Evolutionary conservation across 208 protist species (phyloP).

Genomic region (Novymonas esmeraldas): DNA sequence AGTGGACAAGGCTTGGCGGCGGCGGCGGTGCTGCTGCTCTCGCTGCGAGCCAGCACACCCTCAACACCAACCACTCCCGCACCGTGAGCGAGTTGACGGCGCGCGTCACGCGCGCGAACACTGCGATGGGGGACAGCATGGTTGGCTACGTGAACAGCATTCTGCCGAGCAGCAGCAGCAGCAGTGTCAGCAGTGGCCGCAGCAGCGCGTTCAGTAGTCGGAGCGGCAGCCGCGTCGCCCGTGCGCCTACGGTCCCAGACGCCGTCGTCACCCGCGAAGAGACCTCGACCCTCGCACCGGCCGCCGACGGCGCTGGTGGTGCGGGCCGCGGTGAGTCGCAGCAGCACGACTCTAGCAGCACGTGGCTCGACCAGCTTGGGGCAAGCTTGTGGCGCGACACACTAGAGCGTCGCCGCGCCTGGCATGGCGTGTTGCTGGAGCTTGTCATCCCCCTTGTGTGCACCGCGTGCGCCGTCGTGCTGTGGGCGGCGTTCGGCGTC

Average conservation of each 20-base stretch:
- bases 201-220: too few relatives aligned
- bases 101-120: too few relatives aligned
- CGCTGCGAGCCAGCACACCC: too few relatives aligned
- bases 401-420: conserved; percentile 22
- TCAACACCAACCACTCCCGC: too few relatives aligned
- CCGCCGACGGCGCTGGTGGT: neutral
- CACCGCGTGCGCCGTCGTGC: conserved; percentile 21
- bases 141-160: neutral
- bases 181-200: neutral
- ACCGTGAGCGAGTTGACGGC: too few relatives aligned
- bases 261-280: too few relatives aligned
- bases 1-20: too few relatives aligned
- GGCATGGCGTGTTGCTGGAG: conserved; percentile 29
- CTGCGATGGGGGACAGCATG: neutral
- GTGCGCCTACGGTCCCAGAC: too few relatives aligned
- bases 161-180: neutral
- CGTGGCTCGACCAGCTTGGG: conserved; percentile 28
- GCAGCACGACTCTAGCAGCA: neutral
- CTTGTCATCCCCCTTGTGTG: conserved; percentile 47
- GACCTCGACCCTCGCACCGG: neutral
- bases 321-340: neutral
- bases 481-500: conserved; percentile 33
- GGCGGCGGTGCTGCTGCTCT: too few relatives aligned
- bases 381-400: conserved; percentile 30
- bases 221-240: too few relatives aligned